A percentile compares a stretch with the other conserved stretches of the same genome.
These are phyloP conservation scores for Kalaharituber pfeilii DNA, from an alignment of 2,329 filamentous ascomycete species.

Conservation along the genomic window DNA sequence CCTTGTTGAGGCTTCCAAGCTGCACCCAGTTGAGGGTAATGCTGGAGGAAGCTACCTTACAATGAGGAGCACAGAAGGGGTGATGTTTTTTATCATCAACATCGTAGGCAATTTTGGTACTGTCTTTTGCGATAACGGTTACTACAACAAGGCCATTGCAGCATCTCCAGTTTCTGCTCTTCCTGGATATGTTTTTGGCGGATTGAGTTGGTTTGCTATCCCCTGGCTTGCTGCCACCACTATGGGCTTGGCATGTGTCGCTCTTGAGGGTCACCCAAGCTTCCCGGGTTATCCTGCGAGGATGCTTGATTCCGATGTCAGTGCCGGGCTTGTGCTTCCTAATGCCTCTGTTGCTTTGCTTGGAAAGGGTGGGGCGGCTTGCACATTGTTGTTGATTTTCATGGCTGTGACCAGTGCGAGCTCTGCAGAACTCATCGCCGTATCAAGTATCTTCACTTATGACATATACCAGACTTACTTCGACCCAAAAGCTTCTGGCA, in stretches of 20 bases:
- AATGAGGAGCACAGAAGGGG: constrained; percentile 64
- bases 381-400: constrained; percentile 65
- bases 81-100: constrained; percentile 83
- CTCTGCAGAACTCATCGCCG: constrained; percentile 68
- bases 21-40: constrained; percentile 65
- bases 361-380: constrained; percentile 62
- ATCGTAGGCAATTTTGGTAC: constrained; percentile 70
- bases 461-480: constrained; percentile 79
- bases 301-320: constrained; percentile 57
- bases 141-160: constrained; percentile 88
- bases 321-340: constrained; percentile 66
- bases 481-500: constrained; percentile 58
- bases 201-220: constrained; percentile 80
- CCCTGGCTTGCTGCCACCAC: constrained; percentile 81
- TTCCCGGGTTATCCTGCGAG: constrained; percentile 59
- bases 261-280: constrained; percentile 53
- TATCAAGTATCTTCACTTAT: constrained; percentile 76
- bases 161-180: constrained; percentile 71
- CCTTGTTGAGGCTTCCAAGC: constrained; percentile 47
- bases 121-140: constrained; percentile 73
- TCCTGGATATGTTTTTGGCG: constrained; percentile 74
- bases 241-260: constrained; percentile 66
- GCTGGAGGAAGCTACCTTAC: constrained; percentile 68
- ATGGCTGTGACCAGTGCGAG: constrained; percentile 79
- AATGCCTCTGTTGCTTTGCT: constrained; percentile 71